A percentile compares a stretch with the other conserved stretches of the same genome.
phyloP scores from a whole-genome alignment of 768 basidiomycete species.

The Tubosaeta sp. region DNA sequence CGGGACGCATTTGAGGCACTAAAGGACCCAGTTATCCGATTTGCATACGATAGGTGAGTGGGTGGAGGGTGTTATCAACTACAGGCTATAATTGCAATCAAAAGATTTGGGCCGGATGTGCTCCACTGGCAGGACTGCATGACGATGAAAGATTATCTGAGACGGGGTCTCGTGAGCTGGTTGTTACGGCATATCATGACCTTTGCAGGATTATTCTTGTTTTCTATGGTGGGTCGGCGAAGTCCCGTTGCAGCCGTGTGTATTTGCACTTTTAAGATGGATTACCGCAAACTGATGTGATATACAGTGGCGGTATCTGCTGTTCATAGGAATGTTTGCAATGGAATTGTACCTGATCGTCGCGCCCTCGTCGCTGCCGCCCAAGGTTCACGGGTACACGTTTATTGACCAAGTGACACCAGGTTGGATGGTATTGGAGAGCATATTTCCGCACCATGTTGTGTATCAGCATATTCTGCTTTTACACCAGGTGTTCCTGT shows the following conservation, averaged over 20 bases:
- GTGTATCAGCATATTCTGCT: constrained; percentile 74
- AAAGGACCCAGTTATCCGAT: constrained; percentile 70
- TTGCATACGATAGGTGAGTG: constrained; percentile 80
- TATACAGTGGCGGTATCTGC: constrained; percentile 71
- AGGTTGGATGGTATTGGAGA: constrained; percentile 31
- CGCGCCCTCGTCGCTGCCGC: constrained; percentile 32
- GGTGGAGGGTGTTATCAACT: not conserved
- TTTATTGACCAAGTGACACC: constrained; percentile 20
- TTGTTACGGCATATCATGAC: constrained; percentile 66
- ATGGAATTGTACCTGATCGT: constrained; percentile 66
- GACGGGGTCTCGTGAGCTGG: constrained; percentile 57
- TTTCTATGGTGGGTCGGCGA: constrained; percentile 55
- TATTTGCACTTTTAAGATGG: constrained; percentile 15
- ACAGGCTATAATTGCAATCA: not conserved
- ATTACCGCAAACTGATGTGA: constrained; percentile 12
- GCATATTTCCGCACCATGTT: constrained; percentile 58
- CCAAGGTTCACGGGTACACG: constrained; percentile 11
- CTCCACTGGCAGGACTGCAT: constrained; percentile 61
- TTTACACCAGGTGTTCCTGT: constrained; percentile 73
- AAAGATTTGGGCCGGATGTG: constrained; percentile 78
- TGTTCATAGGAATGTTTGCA: constrained; percentile 59
- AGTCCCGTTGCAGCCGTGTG: constrained; percentile 65
- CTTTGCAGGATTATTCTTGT: constrained; percentile 52
- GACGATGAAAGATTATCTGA: constrained; percentile 68
- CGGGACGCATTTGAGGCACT: constrained; percentile 75